Percentiles rank a stretch among this genome's conserved stretches.
Conservation (phyloP, 139 green algal species). For the Tetradesmus lagerheimii region DNA sequence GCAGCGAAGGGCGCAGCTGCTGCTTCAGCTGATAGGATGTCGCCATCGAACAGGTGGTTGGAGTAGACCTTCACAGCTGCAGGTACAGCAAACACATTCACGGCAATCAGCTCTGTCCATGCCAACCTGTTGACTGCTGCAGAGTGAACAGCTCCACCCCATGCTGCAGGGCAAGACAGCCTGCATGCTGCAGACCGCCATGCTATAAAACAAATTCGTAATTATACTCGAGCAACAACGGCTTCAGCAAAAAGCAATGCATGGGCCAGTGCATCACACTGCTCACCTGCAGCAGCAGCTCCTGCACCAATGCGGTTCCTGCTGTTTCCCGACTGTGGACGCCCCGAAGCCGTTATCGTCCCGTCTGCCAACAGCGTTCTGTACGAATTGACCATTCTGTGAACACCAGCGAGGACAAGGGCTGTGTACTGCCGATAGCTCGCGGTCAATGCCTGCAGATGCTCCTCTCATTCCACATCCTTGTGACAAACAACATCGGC, state of each 20-base stretch:
- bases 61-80: conserved; percentile 31
- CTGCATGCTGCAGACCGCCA: too few relatives aligned
- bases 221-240: too few relatives aligned
- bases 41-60: conserved; percentile 48
- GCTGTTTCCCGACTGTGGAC: conserved; percentile 18
- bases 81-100: neutral
- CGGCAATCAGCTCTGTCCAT: too few relatives aligned
- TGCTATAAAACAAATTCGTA: too few relatives aligned
- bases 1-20: neutral
- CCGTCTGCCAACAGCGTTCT: conserved; percentile 23
- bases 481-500: too few relatives aligned
- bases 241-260: neutral
- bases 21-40: conserved; percentile 34
- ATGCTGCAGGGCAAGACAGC: too few relatives aligned
- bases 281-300: neutral
- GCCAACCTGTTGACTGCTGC: too few relatives aligned
- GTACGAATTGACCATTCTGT: conserved; percentile 16
- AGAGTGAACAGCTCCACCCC: too few relatives aligned
- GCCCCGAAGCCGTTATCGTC: neutral
- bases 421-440: neutral
- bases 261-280: neutral
- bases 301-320: neutral
- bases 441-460: neutral
- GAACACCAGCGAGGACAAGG: neutral
- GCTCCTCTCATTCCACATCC: too few relatives aligned